Base-by-base conservation (phyloP, 192 early-diverging fungal genomes). In the Glomus cerebriforme region DNA sequence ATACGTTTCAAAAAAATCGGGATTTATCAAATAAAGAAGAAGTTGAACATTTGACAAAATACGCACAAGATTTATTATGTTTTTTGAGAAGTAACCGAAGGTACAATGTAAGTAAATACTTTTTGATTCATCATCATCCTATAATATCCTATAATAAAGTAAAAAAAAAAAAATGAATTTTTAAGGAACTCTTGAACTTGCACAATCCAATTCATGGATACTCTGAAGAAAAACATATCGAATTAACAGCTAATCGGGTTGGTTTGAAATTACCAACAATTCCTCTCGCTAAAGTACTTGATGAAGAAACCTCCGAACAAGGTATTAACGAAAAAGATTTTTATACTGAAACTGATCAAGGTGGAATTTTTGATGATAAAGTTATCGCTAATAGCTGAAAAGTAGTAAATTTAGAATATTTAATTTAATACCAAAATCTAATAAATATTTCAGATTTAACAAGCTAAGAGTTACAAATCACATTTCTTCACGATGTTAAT, bases 171-270 rank as follows among this genome's bases (percentile, higher is more conserved):
- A 32, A 24, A 17, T 19, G 27, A 0, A 34, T 24, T 43, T 35
- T 35, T 34, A 26, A 71, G 69, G 69, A 71, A 10, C 69, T 71
- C 35, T 71, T 71, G 35, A 7, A 31, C 22, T 47, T 19, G n/a
- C 26, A 71, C n/a, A 71, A 71, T 71, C 69, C 69, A 71, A 24
- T 22, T 71, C 69, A 71, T 35, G 69, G 69, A 71, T 35, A 45
- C 4, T 71, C 69, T 19, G 37, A 45, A 45, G 39, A 71, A 71
- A 71, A 47, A n/a, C 34, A 26, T 17, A 26, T 71, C 13, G 43
- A 71, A 27, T 71, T 71, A 29, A 71, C 69, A 26, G 69, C 69
- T 7, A 71, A 71, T 45, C 35, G 69, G 5, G 69, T 71, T 45
- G 69, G 69, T 26, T 47, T 71, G 24, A 71, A 37, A n/a, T 24